phyloP scores from a whole-genome alignment of 768 basidiomycete genomes.

The Clavaria fumosa region DNA sequence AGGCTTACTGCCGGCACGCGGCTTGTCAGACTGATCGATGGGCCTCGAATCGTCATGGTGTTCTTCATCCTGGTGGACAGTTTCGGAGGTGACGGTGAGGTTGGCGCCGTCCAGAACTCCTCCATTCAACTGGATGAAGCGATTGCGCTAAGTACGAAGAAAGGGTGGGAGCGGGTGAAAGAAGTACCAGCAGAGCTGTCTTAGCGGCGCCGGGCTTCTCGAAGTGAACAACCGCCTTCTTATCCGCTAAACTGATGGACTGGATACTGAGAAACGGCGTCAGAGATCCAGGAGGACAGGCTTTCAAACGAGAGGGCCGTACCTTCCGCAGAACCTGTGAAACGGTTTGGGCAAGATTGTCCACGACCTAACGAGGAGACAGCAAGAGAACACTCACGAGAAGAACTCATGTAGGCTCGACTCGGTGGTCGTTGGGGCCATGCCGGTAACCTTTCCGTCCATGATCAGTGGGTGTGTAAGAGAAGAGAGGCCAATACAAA shows the following conservation, averaged over 20 bases:
- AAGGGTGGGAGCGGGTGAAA: not conserved
- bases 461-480: not conserved
- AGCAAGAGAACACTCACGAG: conserved; percentile 16
- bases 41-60: conserved; percentile 23
- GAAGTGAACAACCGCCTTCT: conserved; percentile 59
- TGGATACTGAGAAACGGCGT: conserved; percentile 32
- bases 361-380: conserved; percentile 45
- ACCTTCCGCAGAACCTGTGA: conserved; percentile 30
- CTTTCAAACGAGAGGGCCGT: conserved; percentile 59
- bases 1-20: conserved; percentile 61
- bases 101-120: conserved; percentile 60
- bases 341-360: conserved; percentile 68
- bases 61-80: conserved; percentile 39
- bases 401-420: not conserved
- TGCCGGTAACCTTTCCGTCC: not conserved
- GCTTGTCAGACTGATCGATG: conserved; percentile 83
- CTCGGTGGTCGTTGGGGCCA: not conserved
- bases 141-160: not conserved
- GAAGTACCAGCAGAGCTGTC: conserved; percentile 65
- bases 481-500: not conserved
- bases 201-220: conserved; percentile 73
- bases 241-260: conserved; percentile 41
- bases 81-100: conserved; percentile 58
- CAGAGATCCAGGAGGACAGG: conserved; percentile 18
- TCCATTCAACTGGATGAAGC: conserved; percentile 41